These are phyloP conservation scores for Inga laurina DNA, from an alignment of 306 rosid genomes.

Conservation along the genomic window DNA sequence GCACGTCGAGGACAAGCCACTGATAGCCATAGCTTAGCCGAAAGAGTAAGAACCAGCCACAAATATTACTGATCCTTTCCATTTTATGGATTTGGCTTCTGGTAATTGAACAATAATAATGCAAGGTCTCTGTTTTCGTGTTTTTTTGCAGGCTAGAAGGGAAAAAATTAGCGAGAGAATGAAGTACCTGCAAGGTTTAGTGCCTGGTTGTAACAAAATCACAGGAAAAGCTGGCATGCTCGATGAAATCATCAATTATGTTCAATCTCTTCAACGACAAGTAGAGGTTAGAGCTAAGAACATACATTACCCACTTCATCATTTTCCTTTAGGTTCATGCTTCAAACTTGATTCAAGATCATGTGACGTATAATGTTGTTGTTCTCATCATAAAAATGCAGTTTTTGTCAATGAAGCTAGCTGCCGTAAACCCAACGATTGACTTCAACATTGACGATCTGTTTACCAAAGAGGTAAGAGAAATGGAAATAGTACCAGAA, in stretches of 20 bases:
- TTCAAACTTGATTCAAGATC: background rate
- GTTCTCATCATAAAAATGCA: constrained; percentile 40
- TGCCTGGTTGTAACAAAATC: constrained; percentile 17
- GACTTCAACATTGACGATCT: constrained; percentile 86
- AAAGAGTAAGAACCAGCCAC: constrained; percentile 61
- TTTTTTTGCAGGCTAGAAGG: background rate
- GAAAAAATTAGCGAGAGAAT: constrained; percentile 17
- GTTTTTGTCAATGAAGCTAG: constrained; percentile 97
- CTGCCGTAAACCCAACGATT: constrained; percentile 84
- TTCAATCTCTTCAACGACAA: constrained; percentile 87
- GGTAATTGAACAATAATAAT: background rate
- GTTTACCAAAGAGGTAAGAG: constrained; percentile 76
- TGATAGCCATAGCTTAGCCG: constrained; percentile 95
- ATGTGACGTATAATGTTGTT: background rate
- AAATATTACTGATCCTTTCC: background rate
- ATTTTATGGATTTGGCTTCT: background rate
- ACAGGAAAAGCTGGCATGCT: constrained; percentile 19
- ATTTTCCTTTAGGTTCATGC: background rate
- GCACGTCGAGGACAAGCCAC: constrained; percentile 98
- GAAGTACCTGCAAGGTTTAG: constrained; percentile 10
- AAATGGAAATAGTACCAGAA: constrained; percentile 1
- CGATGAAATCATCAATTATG: constrained; percentile 50
- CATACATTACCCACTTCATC: constrained; percentile 8
- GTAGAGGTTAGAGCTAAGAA: constrained; percentile 85
- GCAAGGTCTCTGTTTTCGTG: background rate